Conservation (phyloP, 441 rosid species). For the Heliophila coronopifolia region DNA sequence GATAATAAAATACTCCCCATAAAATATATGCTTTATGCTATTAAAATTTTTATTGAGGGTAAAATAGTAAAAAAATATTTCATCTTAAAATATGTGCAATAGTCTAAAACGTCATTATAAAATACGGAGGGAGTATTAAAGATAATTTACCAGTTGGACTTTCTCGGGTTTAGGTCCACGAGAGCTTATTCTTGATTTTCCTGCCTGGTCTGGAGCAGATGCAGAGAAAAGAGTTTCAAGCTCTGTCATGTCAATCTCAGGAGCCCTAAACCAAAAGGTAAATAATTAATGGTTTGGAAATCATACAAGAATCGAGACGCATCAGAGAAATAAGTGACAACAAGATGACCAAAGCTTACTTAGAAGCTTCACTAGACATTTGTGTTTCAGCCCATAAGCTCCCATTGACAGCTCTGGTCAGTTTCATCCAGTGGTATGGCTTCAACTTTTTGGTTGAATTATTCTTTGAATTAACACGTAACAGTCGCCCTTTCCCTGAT, state of each 20-base stretch:
- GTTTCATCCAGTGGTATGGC: constrained; percentile 95
- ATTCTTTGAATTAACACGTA: constrained; percentile 54
- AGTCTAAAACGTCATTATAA: too few species aligned
- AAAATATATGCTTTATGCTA: too few species aligned
- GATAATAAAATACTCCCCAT: too few species aligned
- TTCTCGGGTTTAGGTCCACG: constrained; percentile 66
- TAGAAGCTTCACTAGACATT: constrained; percentile 73
- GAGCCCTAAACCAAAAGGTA: constrained; percentile 49
- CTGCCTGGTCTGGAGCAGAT: constrained; percentile 48
- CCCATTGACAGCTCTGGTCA: constrained; percentile 86
- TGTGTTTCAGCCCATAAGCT: constrained; percentile 97
- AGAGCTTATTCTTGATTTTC: constrained; percentile 37
- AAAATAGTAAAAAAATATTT: too few species aligned
- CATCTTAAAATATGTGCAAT: too few species aligned
- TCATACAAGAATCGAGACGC: constrained; percentile 7
- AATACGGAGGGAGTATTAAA: too few species aligned
- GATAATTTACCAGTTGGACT: constrained; percentile 75
- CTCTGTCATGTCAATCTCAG: constrained; percentile 88
- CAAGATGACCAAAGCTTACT: constrained; percentile 41
- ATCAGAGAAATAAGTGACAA: constrained; percentile 7
- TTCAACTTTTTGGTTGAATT: constrained; percentile 65
- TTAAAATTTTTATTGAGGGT: too few species aligned
- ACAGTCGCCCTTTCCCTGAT: constrained; percentile 53
- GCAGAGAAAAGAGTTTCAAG: constrained; percentile 89
- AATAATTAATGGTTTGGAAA: constrained; percentile 10